Percentiles rank a stretch among this genome's conserved stretches.
phyloP scores from a whole-genome alignment of 2,329 filamentous ascomycete species.

The Fusarium buxicola region DNA sequence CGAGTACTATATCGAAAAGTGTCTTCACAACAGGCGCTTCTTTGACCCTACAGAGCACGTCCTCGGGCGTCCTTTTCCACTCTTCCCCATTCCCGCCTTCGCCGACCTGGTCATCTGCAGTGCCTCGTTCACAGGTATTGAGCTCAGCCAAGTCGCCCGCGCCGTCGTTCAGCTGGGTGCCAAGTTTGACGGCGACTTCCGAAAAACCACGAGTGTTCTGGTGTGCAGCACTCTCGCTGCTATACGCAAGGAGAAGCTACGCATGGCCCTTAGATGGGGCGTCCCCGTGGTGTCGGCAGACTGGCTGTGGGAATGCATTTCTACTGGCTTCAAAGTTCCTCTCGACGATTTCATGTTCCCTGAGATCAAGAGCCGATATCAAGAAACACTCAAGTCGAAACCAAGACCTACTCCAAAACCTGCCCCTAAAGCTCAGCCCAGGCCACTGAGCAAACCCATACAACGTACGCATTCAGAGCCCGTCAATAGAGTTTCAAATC shows the following conservation, averaged over 20 bases:
- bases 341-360: slow-evolving; percentile 61
- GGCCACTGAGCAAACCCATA: slow-evolving; percentile 24
- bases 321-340: slow-evolving; percentile 62
- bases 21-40: slow-evolving; percentile 80
- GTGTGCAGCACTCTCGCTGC: slow-evolving; percentile 72
- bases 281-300: slow-evolving; percentile 84
- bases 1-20: slow-evolving; percentile 94
- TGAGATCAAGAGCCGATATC: slow-evolving; percentile 54
- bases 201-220: slow-evolving; percentile 77
- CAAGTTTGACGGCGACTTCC: slow-evolving; percentile 82
- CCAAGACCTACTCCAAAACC: slow-evolving; percentile 18
- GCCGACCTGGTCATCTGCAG: slow-evolving; percentile 78
- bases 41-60: slow-evolving; percentile 76
- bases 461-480: slow-evolving; percentile 42
- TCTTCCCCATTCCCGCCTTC: slow-evolving; percentile 78
- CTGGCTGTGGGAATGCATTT: slow-evolving; percentile 89
- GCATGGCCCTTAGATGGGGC: slow-evolving; percentile 77
- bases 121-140: slow-evolving; percentile 84
- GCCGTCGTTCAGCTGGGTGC: slow-evolving; percentile 81
- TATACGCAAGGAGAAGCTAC: slow-evolving; percentile 79
- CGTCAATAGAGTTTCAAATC: slow-evolving; percentile 16
- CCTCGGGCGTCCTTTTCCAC: slow-evolving; percentile 80
- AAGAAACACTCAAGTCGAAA: slow-evolving; percentile 10
- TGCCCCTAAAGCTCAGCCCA: slow-evolving; percentile 8
- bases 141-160: slow-evolving; percentile 86